Percentiles rank a stretch among this genome's conserved stretches.
phyloP scores from a whole-genome alignment of 345 rosid species.

The Gossypium australe region DNA sequence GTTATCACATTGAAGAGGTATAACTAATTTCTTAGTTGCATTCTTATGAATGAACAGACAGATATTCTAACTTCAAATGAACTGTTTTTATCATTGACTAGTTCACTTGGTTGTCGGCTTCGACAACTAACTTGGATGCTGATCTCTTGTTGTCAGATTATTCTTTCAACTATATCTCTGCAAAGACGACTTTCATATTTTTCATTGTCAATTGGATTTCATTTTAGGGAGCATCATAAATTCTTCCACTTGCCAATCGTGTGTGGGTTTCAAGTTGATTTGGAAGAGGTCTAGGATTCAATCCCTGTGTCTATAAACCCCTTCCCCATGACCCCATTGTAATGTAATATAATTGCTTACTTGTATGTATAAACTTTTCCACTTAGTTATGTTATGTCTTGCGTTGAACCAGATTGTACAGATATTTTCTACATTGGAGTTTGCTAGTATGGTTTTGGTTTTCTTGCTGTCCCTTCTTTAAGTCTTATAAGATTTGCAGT shows the following conservation, averaged over 20 bases:
- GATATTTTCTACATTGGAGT: neutral
- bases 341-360: too few species aligned
- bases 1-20: slow-evolving; percentile 92
- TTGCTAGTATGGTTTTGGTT: neutral
- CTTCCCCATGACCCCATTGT: too few species aligned
- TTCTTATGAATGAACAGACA: neutral
- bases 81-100: neutral
- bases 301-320: too few species aligned
- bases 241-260: too few species aligned
- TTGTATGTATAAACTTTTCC: too few species aligned
- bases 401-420: neutral
- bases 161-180: neutral
- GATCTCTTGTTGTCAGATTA: neutral
- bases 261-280: too few species aligned
- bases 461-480: neutral
- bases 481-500: neutral
- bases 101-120: neutral
- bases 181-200: neutral
- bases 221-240: neutral
- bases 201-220: neutral
- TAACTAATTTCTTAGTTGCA: neutral
- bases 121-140: neutral
- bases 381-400: neutral
- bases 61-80: neutral
- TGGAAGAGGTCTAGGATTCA: too few species aligned